Evolutionary conservation across 768 basidiomycete species (phyloP).

Genomic region (Dacryopinax primogenitus): DNA sequence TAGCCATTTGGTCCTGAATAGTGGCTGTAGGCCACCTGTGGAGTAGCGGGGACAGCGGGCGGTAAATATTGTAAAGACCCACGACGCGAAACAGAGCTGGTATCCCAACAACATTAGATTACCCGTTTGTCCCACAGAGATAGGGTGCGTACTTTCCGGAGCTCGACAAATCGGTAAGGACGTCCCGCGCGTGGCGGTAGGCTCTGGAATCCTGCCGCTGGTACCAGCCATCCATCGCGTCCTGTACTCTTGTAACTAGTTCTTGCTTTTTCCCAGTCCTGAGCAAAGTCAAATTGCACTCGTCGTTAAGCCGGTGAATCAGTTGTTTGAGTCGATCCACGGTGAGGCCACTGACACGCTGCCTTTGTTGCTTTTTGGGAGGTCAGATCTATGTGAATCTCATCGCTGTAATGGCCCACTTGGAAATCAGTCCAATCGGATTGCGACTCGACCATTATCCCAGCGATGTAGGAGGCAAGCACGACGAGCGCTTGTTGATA

Average conservation of each 20-base stretch:
- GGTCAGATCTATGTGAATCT: background rate
- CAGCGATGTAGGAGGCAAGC: background rate
- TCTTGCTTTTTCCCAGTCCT: conserved; percentile 82
- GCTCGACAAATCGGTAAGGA: conserved; percentile 53
- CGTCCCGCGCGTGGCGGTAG: conserved; percentile 55
- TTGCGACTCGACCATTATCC: background rate
- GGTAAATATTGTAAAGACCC: conserved; percentile 1
- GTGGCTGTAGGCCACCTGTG: conserved; percentile 2
- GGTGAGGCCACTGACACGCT: conserved; percentile 54
- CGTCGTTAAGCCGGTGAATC: conserved; percentile 61
- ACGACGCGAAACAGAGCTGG: background rate
- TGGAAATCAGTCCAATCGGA: background rate
- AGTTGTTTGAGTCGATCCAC: conserved; percentile 80
- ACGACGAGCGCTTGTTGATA: background rate
- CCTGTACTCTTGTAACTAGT: conserved; percentile 61
- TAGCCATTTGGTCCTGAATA: background rate
- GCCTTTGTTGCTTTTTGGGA: background rate
- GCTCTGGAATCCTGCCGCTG: conserved; percentile 43
- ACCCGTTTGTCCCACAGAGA: background rate
- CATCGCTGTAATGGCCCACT: background rate
- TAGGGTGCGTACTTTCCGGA: conserved; percentile 48
- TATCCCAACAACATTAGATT: background rate
- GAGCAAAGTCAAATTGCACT: conserved; percentile 51
- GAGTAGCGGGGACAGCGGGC: background rate
- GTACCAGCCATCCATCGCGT: conserved; percentile 49